Evolutionary conservation across 1,284 basidiomycete species (phyloP), one percentile per base, ranked within the genome.

Genomic region (Puccinia triticina): DNA sequence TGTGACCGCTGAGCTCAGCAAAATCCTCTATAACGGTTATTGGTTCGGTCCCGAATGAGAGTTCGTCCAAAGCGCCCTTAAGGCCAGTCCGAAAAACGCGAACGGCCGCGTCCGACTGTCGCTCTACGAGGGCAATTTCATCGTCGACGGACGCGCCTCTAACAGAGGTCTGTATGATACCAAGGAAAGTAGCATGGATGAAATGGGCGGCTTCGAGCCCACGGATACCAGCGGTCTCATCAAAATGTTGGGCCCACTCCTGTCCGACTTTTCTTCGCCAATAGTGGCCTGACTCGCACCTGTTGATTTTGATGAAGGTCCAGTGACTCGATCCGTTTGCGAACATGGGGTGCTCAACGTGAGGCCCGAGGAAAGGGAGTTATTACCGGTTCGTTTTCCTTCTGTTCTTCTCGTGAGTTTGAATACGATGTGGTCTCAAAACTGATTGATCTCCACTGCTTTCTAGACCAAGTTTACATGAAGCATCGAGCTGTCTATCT

Each of bases 141-240:
- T 96, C 85, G 90, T 99, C 83, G 94, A 98, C 87, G 96, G 96
- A 72, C 92, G 97, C 83, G 91, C 91, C 86, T 96, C 95, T 84
- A 90, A 94, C 34, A 95, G 96, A 92, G 93, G 93, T 86, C 90
- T 98, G 46, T 99, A 99, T 88, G 96, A 99, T 86, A 95, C 94
- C 86, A 93, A 93, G 83, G 91, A 98, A 88, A 95, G 95, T n/a
- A 97, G 95, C 83, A 99, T 99, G 96, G 96, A 99, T 88, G 96
- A 98, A 89, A 92, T 98, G 83, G 96, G 96, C 84, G 96, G 96
- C 69, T 98, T 98, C 88, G 94, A 96, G 88, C 94, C 94, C 29
- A 93, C 93, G 77, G 93, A 96, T 87, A 94, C 94, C 77, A 91
- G 82, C 71, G 61, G 61, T 34, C 12, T 43, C 40, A 82, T 82